Conservation (phyloP, 257 asterid species). For the Lavandula angustifolia region DNA sequence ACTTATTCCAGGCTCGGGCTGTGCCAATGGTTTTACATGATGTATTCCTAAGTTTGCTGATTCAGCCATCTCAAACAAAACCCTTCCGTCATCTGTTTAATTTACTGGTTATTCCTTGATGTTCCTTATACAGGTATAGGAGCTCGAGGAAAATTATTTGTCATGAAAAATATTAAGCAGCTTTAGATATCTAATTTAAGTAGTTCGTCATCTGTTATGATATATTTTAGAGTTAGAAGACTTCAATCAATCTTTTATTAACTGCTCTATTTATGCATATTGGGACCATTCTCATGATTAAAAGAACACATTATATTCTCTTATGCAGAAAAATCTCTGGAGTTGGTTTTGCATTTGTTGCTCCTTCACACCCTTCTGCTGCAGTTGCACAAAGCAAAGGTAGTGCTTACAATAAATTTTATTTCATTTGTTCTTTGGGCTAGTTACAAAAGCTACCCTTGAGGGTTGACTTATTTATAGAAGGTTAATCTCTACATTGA, state of each 20-base stretch:
- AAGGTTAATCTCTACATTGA: conserved; percentile 4
- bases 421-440: not conserved
- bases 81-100: not conserved
- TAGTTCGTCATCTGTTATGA: not conserved
- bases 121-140: conserved; percentile 14
- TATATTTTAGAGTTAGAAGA: conserved; percentile 12
- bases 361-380: conserved; percentile 47
- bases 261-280: conserved; percentile 20
- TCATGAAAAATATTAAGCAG: conserved; percentile 15
- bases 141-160: conserved; percentile 13
- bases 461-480: conserved; percentile 13
- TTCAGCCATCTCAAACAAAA: conserved; percentile 12
- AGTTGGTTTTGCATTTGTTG: conserved; percentile 41
- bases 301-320: conserved; percentile 18
- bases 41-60: conserved; percentile 8
- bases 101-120: conserved; percentile 19
- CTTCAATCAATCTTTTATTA: not conserved
- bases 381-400: conserved; percentile 50
- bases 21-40: conserved; percentile 7
- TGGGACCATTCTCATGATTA: conserved; percentile 23
- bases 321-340: conserved; percentile 67
- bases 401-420: conserved; percentile 28
- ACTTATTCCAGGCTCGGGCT: conserved; percentile 1
- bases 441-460: not conserved
- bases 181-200: conserved; percentile 1